These are phyloP conservation scores for Vaucheria bursata DNA, from an alignment of 352 stramenopile species.

Conservation along the genomic window DNA sequence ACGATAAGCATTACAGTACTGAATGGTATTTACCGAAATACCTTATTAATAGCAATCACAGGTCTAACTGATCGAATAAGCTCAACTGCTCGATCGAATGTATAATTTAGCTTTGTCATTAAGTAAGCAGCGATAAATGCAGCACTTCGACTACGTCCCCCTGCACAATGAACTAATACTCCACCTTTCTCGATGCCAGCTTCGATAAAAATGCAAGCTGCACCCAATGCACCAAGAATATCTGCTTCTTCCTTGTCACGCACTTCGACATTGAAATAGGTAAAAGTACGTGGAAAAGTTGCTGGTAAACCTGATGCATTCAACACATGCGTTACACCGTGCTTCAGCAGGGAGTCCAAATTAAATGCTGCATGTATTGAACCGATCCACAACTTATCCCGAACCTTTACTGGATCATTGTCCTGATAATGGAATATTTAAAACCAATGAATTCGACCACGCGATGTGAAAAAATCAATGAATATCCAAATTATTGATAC, in stretches of 20 bases:
- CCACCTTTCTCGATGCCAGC: constrained; percentile 57
- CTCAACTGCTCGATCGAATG: constrained; percentile 53
- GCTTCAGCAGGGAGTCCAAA: constrained; percentile 62
- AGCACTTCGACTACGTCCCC: constrained; percentile 67
- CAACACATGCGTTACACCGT: constrained; percentile 62
- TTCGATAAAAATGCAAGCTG: constrained; percentile 67
- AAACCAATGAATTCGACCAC: not conserved
- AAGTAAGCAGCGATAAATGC: constrained; percentile 66
- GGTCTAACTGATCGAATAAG: constrained; percentile 59
- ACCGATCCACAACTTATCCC: constrained; percentile 63
- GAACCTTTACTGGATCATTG: constrained; percentile 65
- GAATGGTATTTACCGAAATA: no score
- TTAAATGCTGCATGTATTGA: constrained; percentile 76
- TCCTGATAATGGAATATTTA: constrained; percentile 55
- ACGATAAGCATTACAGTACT: no score
- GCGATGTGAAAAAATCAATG: not conserved
- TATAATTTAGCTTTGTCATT: constrained; percentile 60
- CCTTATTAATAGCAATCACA: constrained; percentile 61
- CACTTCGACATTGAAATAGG: constrained; percentile 73
- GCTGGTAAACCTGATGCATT: constrained; percentile 69
- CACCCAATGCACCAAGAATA: constrained; percentile 67
- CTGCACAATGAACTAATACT: constrained; percentile 71
- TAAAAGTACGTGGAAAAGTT: constrained; percentile 73
- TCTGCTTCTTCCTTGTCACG: constrained; percentile 71
- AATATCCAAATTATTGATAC: not conserved